phyloP scores from a whole-genome alignment of 192 early-diverging fungal genomes.

The Coemansia sp. region DNA sequence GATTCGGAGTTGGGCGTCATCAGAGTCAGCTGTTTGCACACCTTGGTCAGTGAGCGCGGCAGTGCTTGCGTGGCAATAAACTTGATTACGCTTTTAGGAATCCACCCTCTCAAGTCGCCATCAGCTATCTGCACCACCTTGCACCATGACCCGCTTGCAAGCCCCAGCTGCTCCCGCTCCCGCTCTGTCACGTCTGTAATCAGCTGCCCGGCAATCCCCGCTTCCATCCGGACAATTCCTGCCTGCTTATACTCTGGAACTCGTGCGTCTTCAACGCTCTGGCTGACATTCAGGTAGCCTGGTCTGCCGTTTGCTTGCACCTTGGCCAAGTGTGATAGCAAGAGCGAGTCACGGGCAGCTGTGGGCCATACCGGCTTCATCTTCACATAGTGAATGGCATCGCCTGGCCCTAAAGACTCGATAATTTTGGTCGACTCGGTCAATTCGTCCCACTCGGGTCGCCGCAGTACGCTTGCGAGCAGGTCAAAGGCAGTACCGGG shows the following conservation, averaged over 20 bases:
- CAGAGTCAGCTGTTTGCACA: constrained; percentile 27
- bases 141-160: constrained; percentile 24
- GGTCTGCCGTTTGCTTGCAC: not conserved
- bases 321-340: constrained; percentile 37
- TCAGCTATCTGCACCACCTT: constrained; percentile 52
- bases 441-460: constrained; percentile 52
- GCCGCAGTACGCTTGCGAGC: constrained; percentile 35
- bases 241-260: constrained; percentile 26
- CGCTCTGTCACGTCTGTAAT: constrained; percentile 14
- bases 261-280: constrained; percentile 34
- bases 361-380: constrained; percentile 54
- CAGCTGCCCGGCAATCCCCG: constrained; percentile 51
- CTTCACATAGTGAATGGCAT: constrained; percentile 49
- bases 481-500: constrained; percentile 47
- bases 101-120: constrained; percentile 52
- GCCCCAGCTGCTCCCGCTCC: constrained; percentile 21
- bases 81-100: constrained; percentile 51
- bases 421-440: constrained; percentile 38
- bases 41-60: constrained; percentile 54
- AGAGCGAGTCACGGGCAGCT: constrained; percentile 45
- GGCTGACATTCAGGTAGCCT: constrained; percentile 45
- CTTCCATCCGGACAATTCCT: constrained; percentile 54
- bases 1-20: constrained; percentile 26
- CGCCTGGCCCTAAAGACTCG: constrained; percentile 28
- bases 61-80: constrained; percentile 55